Evolutionary conservation across 139 green algal species (phyloP), one percentile per base, ranked within the genome.

Genomic region (Coccomyxa sp.): DNA sequence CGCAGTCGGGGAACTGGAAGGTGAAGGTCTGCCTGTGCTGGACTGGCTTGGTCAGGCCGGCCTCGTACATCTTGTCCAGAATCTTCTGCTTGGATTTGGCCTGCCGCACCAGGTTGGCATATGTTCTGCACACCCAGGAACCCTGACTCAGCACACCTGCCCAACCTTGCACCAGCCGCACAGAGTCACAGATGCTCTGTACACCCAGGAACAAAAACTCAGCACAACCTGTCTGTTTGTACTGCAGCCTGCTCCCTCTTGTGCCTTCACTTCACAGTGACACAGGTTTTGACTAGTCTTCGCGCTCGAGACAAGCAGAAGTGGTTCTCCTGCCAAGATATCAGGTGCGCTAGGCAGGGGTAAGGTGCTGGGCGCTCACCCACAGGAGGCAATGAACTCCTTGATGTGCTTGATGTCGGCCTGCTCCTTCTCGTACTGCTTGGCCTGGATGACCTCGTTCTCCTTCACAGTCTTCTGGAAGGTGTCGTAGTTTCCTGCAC

Each of bases 51-150:
- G 95, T 98, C 24, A 98, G 86, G 0, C 95, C 18, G 84, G 90
- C 1, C 36, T 31, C n/a, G 55, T 76, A 90, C 95, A 98, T 98
- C 86, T 99, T 99, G 33, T 90, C 95, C 73, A 99, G 83, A 38
- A 90, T 97, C 85, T 99, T 99, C 89, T 99, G 89, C 84, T 98
- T 99, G 58, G 76, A 90, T 86, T 95, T 90, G 14, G 91, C 92
- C 81, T 96, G 92, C 80, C 89, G 89, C 58, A 91, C 91, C 75
- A 95, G 82, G 81, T 95, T 95, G 75, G 90, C 80, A 70, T 92
- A 92, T 36, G 88, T 92, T 82, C 86, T n/a, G n/a, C n/a, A n/a
- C n/a, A n/a, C n/a, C n/a, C n/a, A n/a, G n/a, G n/a, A n/a, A n/a
- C n/a, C n/a, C n/a, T n/a, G n/a, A n/a, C n/a, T n/a, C n/a, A n/a